phyloP scores from a whole-genome alignment of 257 asterid genomes.

The Forsythia viridissima region DNA sequence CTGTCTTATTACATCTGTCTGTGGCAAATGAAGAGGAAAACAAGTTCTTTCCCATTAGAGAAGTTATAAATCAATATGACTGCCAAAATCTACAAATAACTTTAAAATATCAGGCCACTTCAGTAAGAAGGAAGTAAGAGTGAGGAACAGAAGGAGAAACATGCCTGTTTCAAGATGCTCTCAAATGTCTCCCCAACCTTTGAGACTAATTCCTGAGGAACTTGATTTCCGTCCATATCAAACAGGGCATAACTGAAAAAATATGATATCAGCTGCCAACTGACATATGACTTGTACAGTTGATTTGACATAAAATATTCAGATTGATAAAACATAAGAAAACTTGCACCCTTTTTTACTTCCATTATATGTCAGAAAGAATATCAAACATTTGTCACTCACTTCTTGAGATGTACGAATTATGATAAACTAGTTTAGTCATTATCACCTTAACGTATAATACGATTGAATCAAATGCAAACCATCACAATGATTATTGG shows the following conservation, averaged over 20 bases:
- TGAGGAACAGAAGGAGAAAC: not conserved
- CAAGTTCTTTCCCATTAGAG: not conserved
- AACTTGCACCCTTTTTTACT: not conserved
- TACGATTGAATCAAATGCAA: not conserved
- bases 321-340: not conserved
- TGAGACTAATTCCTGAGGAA: slow-evolving; percentile 84
- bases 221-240: slow-evolving; percentile 93
- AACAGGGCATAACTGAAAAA: slow-evolving; percentile 84
- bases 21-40: slow-evolving; percentile 22
- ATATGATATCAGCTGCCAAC: slow-evolving; percentile 4
- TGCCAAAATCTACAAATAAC: not conserved
- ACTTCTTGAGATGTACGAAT: not conserved
- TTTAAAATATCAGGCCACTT: not conserved
- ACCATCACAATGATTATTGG: not conserved
- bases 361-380: not conserved
- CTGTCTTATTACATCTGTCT: slow-evolving; percentile 75
- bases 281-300: not conserved
- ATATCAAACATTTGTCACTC: not conserved
- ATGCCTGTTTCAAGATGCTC: slow-evolving; percentile 81
- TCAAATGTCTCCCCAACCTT: slow-evolving; percentile 86
- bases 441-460: not conserved
- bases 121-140: not conserved
- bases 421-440: not conserved
- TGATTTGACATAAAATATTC: not conserved
- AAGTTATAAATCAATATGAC: not conserved